Base-by-base conservation (phyloP, 768 basidiomycete species). In the Paxillus rubicundulus region DNA sequence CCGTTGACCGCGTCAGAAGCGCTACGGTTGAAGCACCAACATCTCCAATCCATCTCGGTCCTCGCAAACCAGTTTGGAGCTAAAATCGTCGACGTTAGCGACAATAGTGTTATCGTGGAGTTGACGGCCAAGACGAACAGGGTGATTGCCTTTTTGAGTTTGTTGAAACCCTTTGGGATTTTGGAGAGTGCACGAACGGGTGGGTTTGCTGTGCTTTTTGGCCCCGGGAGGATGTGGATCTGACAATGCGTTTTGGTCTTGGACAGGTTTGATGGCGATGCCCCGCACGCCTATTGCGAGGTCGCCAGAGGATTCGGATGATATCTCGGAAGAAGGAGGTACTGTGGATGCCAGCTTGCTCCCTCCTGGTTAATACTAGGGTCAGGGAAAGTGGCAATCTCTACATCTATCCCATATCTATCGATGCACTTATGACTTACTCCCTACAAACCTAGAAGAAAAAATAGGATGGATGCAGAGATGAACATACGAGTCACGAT, bases 151-250 rank as follows among this genome's bases (percentile, higher is more conserved):
- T 98, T 98, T 77, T 74, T 99, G 63, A 86, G 79, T 56, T 72
- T 99, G 40, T 73, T 98, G 61, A 89, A 94, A 67, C 95, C 96
- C 9, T 99, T 95, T 60, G 97, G 97, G 34, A 84, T 99, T 49
- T 80, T 99, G 48, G 97, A 99, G 74, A 88, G 92, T 27, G 95
- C 97, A 18, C 77, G 97, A 50, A 94, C 93, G 32, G 96, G 95
- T 95, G 55, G 52, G 82, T 75, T 9, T 14, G 9, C 16, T n/a
- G 34, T 18, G 13, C 28, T 28, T 48, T 33, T 49, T 16, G 1
- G 1, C 16, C 3, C 24, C 27, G 14, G 18, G 9, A 16, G 5
- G 16, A 43, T 33, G 45, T 30, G 40, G 27, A 24, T 24, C 16
- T 20, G 7, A 18, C 33, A 30, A 52, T 13, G 0, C 24, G 24